Percentiles rank a stretch among this genome's conserved stretches.
Conservation (phyloP, 768 basidiomycete species). For the Boletus speciosus region DNA sequence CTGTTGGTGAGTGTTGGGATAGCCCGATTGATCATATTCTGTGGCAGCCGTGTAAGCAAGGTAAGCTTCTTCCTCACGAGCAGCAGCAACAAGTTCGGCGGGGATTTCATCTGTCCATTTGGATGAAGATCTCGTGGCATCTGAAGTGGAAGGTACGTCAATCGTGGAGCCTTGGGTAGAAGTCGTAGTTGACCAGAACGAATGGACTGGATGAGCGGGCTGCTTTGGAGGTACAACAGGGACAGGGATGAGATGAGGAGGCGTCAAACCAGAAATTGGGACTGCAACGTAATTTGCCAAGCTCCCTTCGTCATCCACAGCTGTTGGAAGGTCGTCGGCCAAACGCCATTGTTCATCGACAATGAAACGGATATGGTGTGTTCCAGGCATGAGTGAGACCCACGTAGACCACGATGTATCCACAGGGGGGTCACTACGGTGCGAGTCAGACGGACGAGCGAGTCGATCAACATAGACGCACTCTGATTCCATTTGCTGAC, state of each 20-base stretch:
- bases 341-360: conserved; percentile 88
- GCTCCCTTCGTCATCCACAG: conserved; percentile 91
- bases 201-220: conserved; percentile 30
- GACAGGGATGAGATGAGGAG: conserved; percentile 31
- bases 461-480: conserved; percentile 33
- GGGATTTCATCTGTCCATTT: conserved; percentile 83
- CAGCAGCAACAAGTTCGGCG: conserved; percentile 70
- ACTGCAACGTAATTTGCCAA: conserved; percentile 88
- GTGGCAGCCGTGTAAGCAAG: conserved; percentile 39
- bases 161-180: conserved; percentile 32
- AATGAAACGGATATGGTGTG: conserved; percentile 92
- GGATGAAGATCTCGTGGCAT: conserved; percentile 29
- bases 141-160: conserved; percentile 24
- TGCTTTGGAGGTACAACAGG: conserved; percentile 33
- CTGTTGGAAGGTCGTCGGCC: conserved; percentile 75
- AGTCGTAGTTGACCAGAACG: conserved; percentile 43
- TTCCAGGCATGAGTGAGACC: conserved; percentile 74
- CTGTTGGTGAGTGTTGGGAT: conserved; percentile 34
- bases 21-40: conserved; percentile 33
- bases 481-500: conserved; percentile 63
- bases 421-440: conserved; percentile 28
- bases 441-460: conserved; percentile 15
- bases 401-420: conserved; percentile 36
- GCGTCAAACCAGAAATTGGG: conserved; percentile 32
- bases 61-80: conserved; percentile 79